These are phyloP conservation scores for Elaphomyces granulatus DNA, from an alignment of 495 filamentous ascomycete species.

Conservation along the genomic window DNA sequence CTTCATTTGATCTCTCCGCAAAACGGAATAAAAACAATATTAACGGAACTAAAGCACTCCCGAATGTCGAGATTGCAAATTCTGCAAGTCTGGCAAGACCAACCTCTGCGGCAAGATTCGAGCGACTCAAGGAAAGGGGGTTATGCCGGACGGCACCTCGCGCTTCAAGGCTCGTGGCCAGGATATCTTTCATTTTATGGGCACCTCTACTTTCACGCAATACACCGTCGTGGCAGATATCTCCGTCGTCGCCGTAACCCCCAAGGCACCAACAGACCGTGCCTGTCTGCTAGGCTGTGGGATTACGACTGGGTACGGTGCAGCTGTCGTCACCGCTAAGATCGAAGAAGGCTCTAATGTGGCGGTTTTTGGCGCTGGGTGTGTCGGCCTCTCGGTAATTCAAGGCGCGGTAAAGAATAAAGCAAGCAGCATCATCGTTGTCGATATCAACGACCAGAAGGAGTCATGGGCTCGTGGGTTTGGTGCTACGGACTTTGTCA, in stretches of 20 bases:
- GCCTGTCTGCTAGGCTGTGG: slow-evolving; percentile 93
- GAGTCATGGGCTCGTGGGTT: slow-evolving; percentile 89
- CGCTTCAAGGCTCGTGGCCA: slow-evolving; percentile 91
- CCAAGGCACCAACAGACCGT: slow-evolving; percentile 86
- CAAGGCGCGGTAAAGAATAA: slow-evolving; percentile 86
- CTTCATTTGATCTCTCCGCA: too few species aligned
- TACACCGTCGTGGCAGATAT: slow-evolving; percentile 99
- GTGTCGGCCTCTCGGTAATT: slow-evolving; percentile 86
- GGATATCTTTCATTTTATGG: slow-evolving; percentile 97
- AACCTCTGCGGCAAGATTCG: slow-evolving; percentile 99
- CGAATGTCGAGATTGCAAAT: slow-evolving; percentile 96
- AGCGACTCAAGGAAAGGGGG: slow-evolving; percentile 85
- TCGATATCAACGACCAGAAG: slow-evolving; percentile 88
- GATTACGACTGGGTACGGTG: slow-evolving; percentile 97
- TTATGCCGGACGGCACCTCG: slow-evolving; percentile 96
- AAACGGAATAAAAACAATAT: background rate
- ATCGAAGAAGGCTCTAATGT: slow-evolving; percentile 80
- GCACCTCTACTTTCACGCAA: slow-evolving; percentile 94
- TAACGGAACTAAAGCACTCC: slow-evolving; percentile 50
- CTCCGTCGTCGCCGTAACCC: slow-evolving; percentile 86
- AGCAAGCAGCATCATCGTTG: slow-evolving; percentile 82
- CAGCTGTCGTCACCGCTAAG: slow-evolving; percentile 79
- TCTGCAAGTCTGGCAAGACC: slow-evolving; percentile 98
- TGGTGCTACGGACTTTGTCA: slow-evolving; percentile 92
- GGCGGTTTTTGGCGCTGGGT: slow-evolving; percentile 93